Evolutionary conservation across 495 filamentous ascomycete species (phyloP), one percentile per base, ranked within the genome.

Genomic region (Podospora appendiculata): DNA sequence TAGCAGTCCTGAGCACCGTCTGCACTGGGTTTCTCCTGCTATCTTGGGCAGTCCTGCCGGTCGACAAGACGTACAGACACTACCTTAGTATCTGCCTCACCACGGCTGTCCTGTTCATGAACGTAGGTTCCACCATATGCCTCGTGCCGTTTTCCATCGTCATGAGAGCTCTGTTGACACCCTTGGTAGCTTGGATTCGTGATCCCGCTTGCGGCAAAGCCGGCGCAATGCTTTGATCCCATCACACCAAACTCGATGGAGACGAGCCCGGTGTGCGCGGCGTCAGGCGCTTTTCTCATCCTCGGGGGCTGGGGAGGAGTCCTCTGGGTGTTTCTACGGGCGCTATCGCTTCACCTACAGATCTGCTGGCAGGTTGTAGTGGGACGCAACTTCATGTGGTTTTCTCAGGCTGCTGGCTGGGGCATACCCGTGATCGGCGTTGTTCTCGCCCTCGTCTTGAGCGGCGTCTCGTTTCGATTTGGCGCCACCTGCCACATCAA

Each of bases 191-290:
- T 90, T 47, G 92, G 87, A 4, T 95, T 98, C 66, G 88, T 96
- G 54, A 85, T 98, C 39, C 94, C 93, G 8, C 79, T 97, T 38
- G 90, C 82, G 6, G 79, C 83, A 8, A 80, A 86, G 60, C 87
- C 91, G 14, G 67, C 87, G 3, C 82, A 95, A 76, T 98, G 93
- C 62, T 87, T 81, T 60, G 88, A 98, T 58, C 72, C 75, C 33
- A 96, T 98, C 61, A 98, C 93, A 2, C 94, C 93, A 0, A 86
- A 96, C 60, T 88, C 91, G 58, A 96, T 96, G 90, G 79, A 86
- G 59, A 84, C 84, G 10, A 86, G 79, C 60, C 63, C 83, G 1
- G 82, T 86, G 6, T 98, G 94, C 58, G 93, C 90, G 11, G 84
- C 93, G 51, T 95, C 90, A 3, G 93, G 93, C 11, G 79, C 90